A percentile compares a stretch with the other conserved stretches of the same genome.
These are phyloP conservation scores for Tetrahymena borealis DNA, from an alignment of 73 alveolate genomes.

Conservation along the genomic window DNA sequence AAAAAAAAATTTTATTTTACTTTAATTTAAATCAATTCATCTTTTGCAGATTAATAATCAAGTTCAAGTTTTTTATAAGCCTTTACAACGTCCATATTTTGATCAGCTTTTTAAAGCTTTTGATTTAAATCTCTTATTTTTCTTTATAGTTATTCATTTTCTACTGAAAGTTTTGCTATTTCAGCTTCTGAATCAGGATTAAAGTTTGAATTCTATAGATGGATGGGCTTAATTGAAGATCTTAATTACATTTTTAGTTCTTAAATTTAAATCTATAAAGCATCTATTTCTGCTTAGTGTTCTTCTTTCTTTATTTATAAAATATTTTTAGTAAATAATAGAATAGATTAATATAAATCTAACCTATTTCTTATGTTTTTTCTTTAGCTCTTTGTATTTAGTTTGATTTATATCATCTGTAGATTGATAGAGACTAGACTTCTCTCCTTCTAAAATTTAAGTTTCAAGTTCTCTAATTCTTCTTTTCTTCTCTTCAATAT, in stretches of 20 bases:
- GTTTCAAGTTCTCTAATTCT: background rate
- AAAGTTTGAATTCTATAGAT: background rate
- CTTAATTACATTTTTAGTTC: background rate
- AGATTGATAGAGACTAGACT: background rate
- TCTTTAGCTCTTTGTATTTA: background rate
- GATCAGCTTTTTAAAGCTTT: background rate
- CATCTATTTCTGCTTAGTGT: background rate
- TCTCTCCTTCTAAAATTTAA: background rate
- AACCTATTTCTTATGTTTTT: background rate
- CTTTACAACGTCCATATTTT: background rate
- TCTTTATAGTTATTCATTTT: background rate
- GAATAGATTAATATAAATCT: background rate
- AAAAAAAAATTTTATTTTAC: too few relatives aligned
- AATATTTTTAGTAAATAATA: background rate
- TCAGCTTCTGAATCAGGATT: background rate
- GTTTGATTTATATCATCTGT: background rate
- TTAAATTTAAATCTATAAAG: background rate
- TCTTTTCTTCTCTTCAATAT: background rate
- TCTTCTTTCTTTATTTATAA: background rate
- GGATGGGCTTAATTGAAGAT: background rate
- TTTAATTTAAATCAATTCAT: background rate
- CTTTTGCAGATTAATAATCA: background rate
- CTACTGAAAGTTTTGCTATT: background rate
- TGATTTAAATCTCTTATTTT: background rate
- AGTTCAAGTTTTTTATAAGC: background rate